Conservation (phyloP, 2,329 filamentous ascomycete genomes). For the Cyphellophora europaea region DNA sequence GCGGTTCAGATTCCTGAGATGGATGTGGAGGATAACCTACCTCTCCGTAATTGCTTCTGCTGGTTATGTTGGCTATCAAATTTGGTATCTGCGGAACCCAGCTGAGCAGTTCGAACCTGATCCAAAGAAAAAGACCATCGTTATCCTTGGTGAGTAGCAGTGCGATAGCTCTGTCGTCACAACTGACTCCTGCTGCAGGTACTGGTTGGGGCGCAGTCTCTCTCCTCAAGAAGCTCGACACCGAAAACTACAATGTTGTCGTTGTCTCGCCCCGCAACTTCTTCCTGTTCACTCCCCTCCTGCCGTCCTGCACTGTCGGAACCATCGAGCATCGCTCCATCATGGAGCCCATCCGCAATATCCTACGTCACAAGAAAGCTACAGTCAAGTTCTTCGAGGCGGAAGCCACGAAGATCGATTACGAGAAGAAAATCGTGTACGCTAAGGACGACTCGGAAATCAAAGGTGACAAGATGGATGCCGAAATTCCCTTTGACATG, state of each 20-base stretch:
- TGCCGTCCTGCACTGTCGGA: conserved; percentile 95
- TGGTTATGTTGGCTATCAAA: conserved; percentile 66
- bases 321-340: conserved; percentile 98
- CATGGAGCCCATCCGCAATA: conserved; percentile 97
- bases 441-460: conserved; percentile 90
- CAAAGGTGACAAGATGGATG: conserved; percentile 71
- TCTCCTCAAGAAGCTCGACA: conserved; percentile 96
- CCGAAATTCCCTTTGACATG: conserved; percentile 95
- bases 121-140: conserved; percentile 89
- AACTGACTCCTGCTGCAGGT: conserved; percentile 44
- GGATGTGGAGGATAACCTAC: conserved; percentile 76
- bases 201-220: conserved; percentile 96
- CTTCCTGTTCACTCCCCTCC: conserved; percentile 96
- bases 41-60: conserved; percentile 61
- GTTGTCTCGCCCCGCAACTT: conserved; percentile 98
- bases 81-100: conserved; percentile 76
- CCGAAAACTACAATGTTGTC: conserved; percentile 97
- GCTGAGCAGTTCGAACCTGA: conserved; percentile 69
- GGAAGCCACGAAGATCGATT: conserved; percentile 86
- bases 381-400: conserved; percentile 96
- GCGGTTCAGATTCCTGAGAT: conserved; percentile 63
- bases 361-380: conserved; percentile 88
- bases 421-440: conserved; percentile 76
- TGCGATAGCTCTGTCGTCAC: neutral
- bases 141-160: conserved; percentile 68